These are phyloP conservation scores for Chlorophyllum brunneum DNA, from an alignment of 768 basidiomycete species.

Conservation along the genomic window DNA sequence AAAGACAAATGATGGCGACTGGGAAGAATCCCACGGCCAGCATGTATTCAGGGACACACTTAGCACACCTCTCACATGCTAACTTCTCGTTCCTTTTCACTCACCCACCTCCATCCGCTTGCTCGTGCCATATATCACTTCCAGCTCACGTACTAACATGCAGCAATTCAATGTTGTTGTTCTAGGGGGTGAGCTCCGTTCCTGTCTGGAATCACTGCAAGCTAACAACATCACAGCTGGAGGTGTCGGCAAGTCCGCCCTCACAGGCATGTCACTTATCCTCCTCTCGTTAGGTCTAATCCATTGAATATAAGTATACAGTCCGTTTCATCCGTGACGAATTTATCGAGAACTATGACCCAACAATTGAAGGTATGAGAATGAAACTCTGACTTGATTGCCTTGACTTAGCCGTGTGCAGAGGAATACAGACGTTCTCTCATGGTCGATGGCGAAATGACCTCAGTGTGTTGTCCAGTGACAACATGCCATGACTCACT, in stretches of 20 bases:
- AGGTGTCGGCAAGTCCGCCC: constrained; percentile 85
- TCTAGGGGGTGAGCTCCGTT: constrained; percentile 58
- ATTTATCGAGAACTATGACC: constrained; percentile 77
- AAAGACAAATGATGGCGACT: constrained; percentile 5
- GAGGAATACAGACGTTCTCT: constrained; percentile 69
- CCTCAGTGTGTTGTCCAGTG: constrained; percentile 44
- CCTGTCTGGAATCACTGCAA: not conserved
- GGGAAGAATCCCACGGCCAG: constrained; percentile 10
- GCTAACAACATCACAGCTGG: constrained; percentile 48
- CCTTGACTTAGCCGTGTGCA: constrained; percentile 24
- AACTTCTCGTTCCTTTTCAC: too few relatives aligned
- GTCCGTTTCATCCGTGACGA: constrained; percentile 72
- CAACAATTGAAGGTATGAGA: constrained; percentile 72
- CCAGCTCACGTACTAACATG: constrained; percentile 33
- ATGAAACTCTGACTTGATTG: not conserved
- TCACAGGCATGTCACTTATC: constrained; percentile 44
- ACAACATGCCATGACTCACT: not conserved
- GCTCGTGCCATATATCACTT: not conserved
- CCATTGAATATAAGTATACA: constrained; percentile 16
- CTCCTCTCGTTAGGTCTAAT: not conserved
- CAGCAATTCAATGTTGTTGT: constrained; percentile 75
- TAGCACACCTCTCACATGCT: not conserved
- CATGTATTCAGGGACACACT: not conserved
- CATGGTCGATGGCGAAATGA: constrained; percentile 60
- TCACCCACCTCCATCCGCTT: constrained; percentile 5